A percentile compares a stretch with the other conserved stretches of the same genome.
Evolutionary conservation across 345 rosid species (phyloP).

Genomic region (Streptanthus diversifolius): DNA sequence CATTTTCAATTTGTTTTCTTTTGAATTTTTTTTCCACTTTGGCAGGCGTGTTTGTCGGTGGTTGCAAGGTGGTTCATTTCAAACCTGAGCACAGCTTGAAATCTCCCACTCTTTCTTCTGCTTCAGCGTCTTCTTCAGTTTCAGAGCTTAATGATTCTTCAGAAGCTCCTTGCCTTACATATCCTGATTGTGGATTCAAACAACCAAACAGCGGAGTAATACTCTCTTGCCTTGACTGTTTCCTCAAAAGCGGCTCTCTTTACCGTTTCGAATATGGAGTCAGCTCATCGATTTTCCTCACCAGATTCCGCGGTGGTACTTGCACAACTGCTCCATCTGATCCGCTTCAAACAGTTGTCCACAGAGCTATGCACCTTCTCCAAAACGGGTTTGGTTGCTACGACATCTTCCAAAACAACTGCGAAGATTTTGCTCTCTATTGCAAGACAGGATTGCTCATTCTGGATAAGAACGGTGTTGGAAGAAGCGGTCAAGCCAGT

Average conservation of each 20-base stretch:
- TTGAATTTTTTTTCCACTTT: neutral
- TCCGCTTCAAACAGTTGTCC: conserved; percentile 54
- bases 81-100: conserved; percentile 49
- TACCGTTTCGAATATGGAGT: conserved; percentile 80
- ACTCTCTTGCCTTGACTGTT: conserved; percentile 90
- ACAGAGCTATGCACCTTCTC: conserved; percentile 92
- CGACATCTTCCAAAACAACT: conserved; percentile 76
- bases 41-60: conserved; percentile 88
- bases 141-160: conserved; percentile 41
- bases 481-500: conserved; percentile 87
- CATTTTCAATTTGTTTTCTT: conserved; percentile 18
- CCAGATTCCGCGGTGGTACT: conserved; percentile 83
- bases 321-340: conserved; percentile 86
- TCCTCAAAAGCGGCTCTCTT: conserved; percentile 68
- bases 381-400: conserved; percentile 97
- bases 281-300: conserved; percentile 59
- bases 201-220: conserved; percentile 75
- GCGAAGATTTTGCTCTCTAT: conserved; percentile 92
- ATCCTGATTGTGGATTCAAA: conserved; percentile 91
- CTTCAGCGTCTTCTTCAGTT: conserved; percentile 23
- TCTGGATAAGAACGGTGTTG: conserved; percentile 68
- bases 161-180: conserved; percentile 56
- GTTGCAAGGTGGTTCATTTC: conserved; percentile 96
- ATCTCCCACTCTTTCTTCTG: neutral
- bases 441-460: conserved; percentile 88